Evolutionary conservation across 768 basidiomycete species (phyloP).

Genomic region (Leccinum subtestaceum): DNA sequence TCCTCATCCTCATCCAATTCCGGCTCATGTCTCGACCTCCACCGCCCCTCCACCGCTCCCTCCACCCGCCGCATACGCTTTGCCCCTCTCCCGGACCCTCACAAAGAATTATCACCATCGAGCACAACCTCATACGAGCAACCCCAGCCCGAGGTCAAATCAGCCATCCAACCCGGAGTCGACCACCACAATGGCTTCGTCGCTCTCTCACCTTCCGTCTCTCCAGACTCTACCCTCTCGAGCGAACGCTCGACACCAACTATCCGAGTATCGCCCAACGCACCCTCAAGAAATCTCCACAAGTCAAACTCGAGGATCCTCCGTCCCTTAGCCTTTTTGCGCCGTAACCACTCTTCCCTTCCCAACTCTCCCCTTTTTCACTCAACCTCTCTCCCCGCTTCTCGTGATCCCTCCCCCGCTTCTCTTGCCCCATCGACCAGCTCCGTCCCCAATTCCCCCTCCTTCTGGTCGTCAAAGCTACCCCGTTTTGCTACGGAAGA

Average conservation of each 20-base stretch:
- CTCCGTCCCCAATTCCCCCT: constrained; percentile 18
- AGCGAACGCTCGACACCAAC: constrained; percentile 22
- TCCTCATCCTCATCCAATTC: constrained; percentile 21
- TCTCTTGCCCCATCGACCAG: constrained; percentile 12
- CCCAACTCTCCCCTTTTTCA: constrained; percentile 9
- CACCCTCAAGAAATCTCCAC: not conserved
- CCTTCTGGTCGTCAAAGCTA: constrained; percentile 7
- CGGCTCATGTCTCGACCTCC: constrained; percentile 18
- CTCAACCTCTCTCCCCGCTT: constrained; percentile 13
- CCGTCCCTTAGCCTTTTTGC: constrained; percentile 22
- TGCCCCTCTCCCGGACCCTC: constrained; percentile 81
- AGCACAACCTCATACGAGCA: constrained; percentile 31
- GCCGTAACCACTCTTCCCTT: constrained; percentile 11
- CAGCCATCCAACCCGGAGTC: not conserved
- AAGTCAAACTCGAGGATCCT: constrained; percentile 21
- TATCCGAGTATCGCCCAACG: constrained; percentile 12
- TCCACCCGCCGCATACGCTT: constrained; percentile 58
- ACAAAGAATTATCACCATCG: constrained; percentile 37
- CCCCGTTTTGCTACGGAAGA: constrained; percentile 30
- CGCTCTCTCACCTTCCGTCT: constrained; percentile 18
- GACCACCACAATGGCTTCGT: constrained; percentile 8
- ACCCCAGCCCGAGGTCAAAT: constrained; percentile 18
- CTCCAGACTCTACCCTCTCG: constrained; percentile 21
- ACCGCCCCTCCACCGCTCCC: constrained; percentile 3
- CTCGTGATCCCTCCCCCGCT: constrained; percentile 13